Evolutionary conservation across 108 stramenopile genomes (phyloP).

Genomic region (Schizochytrium sp.): DNA sequence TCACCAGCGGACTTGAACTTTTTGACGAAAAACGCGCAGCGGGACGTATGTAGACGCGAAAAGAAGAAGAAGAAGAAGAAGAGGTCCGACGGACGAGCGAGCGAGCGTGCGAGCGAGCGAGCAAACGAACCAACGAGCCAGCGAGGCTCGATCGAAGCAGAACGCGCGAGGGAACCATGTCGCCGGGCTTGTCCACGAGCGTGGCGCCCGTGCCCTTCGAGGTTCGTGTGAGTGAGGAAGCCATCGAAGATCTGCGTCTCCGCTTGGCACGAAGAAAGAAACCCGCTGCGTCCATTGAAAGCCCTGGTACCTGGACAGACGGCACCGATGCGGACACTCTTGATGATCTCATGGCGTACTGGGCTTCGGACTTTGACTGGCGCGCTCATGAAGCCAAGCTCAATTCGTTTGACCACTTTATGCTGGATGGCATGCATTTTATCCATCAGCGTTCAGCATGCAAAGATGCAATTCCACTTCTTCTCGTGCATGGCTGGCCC

Average conservation of each 20-base stretch:
- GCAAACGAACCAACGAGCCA: too few relatives aligned
- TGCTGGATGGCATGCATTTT: neutral
- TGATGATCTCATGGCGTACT: neutral
- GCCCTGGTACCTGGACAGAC: neutral
- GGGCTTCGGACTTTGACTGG: constrained; percentile 1
- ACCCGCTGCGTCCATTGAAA: neutral
- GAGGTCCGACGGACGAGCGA: too few relatives aligned
- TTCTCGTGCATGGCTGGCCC: constrained; percentile 13
- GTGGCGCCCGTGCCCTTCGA: neutral
- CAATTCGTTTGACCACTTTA: neutral
- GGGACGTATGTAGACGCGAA: too few relatives aligned
- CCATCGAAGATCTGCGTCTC: neutral
- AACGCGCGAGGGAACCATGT: too few relatives aligned
- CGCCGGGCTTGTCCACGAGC: neutral
- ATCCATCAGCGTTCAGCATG: neutral
- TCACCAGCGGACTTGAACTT: too few relatives aligned
- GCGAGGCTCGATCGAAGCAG: too few relatives aligned
- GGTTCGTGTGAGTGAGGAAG: neutral
- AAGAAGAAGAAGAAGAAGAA: too few relatives aligned
- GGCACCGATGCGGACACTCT: neutral
- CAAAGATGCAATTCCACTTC: neutral
- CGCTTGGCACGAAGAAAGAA: neutral
- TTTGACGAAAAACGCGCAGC: too few relatives aligned
- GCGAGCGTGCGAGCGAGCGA: too few relatives aligned
- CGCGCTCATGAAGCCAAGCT: neutral